phyloP scores from a whole-genome alignment of 148 eudicot genomes.

The Euryodendron excelsum region DNA sequence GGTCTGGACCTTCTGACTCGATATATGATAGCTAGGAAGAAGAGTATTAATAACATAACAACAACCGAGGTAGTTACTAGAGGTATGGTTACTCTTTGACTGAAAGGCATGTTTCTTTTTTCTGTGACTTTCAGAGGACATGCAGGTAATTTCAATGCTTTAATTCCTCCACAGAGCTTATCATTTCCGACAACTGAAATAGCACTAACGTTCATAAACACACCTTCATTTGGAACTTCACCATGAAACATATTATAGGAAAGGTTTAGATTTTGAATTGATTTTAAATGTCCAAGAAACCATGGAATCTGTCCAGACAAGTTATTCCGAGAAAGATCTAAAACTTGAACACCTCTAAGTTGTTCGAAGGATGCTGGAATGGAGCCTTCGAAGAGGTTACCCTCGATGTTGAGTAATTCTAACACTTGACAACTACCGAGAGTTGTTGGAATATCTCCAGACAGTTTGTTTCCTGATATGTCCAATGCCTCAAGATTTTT shows the following conservation, averaged over 20 bases:
- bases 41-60: too few species aligned
- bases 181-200: slow-evolving; percentile 6
- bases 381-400: not conserved
- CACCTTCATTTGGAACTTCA: slow-evolving; percentile 1
- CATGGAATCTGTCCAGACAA: slow-evolving; percentile 7
- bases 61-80: not conserved
- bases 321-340: slow-evolving; percentile 13
- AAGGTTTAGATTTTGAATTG: not conserved
- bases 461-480: not conserved
- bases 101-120: not conserved
- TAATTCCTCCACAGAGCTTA: slow-evolving; percentile 22
- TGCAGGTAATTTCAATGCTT: not conserved
- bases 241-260: not conserved
- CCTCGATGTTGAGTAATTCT: not conserved
- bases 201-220: not conserved
- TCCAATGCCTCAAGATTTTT: not conserved
- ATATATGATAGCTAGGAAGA: not conserved
- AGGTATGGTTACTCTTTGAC: not conserved
- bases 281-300: not conserved
- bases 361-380: not conserved
- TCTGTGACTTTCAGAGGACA: not conserved
- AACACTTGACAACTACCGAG: not conserved
- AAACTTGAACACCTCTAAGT: not conserved
- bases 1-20: not conserved
- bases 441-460: not conserved